phyloP scores from a whole-genome alignment of 78 protist species.

The Parvularia atlantis region DNA sequence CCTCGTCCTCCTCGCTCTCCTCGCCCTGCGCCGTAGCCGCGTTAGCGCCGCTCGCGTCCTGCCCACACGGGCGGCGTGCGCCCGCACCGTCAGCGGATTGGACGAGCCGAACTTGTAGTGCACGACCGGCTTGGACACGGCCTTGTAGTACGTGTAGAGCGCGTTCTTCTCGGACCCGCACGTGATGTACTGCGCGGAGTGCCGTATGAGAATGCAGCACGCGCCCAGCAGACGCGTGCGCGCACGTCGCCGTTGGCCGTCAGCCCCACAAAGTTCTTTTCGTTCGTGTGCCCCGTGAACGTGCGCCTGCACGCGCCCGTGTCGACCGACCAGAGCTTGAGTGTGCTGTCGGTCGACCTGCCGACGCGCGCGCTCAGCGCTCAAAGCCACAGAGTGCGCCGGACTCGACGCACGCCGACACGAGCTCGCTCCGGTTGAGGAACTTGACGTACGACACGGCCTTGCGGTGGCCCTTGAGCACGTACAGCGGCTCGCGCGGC shows the following conservation, averaged over 20 bases:
- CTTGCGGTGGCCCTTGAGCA: slow-evolving; percentile 54
- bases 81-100: slow-evolving; percentile 4
- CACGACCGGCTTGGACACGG: slow-evolving; percentile 45
- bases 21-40: slow-evolving; percentile 18
- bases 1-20: slow-evolving; percentile 56
- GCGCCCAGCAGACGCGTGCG: too few species aligned
- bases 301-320: slow-evolving; percentile 23
- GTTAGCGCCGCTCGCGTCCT: not conserved
- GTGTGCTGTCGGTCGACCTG: slow-evolving; percentile 46
- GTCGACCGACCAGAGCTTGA: slow-evolving; percentile 32
- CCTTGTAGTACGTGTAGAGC: slow-evolving; percentile 51
- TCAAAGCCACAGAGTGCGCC: too few species aligned
- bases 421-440: slow-evolving; percentile 38
- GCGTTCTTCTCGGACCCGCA: slow-evolving; percentile 67
- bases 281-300: slow-evolving; percentile 60
- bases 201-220: too few species aligned
- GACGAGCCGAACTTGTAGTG: slow-evolving; percentile 32
- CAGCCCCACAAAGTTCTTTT: slow-evolving; percentile 66
- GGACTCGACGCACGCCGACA: slow-evolving; percentile 36
- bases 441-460: slow-evolving; percentile 64
- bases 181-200: too few species aligned
- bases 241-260: slow-evolving; percentile 48
- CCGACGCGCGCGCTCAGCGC: not conserved
- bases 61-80: slow-evolving; percentile 13
- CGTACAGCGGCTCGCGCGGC: slow-evolving; percentile 17